phyloP scores from a whole-genome alignment of 768 basidiomycete genomes.

The Boletus huronensis region DNA sequence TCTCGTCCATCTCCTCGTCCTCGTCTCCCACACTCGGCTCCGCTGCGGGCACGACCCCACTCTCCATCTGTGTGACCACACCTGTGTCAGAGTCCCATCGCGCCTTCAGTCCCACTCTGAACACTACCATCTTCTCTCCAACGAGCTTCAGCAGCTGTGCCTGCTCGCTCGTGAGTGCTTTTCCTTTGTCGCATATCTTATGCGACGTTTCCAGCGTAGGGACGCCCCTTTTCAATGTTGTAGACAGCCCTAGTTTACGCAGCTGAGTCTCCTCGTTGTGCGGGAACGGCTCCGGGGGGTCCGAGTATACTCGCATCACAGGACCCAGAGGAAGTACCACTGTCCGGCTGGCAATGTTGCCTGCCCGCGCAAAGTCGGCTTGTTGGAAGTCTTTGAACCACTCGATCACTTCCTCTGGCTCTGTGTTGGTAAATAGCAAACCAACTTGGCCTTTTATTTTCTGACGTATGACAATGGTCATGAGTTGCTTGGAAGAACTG shows the following conservation, averaged over 20 bases:
- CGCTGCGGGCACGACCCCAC: slow-evolving; percentile 36
- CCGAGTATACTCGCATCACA: slow-evolving; percentile 74
- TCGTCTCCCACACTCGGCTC: slow-evolving; percentile 35
- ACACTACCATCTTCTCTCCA: slow-evolving; percentile 84
- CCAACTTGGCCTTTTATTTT: slow-evolving; percentile 95
- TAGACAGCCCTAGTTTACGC: slow-evolving; percentile 84
- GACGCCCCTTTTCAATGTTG: slow-evolving; percentile 81
- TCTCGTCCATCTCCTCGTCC: slow-evolving; percentile 53
- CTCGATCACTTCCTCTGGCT: slow-evolving; percentile 85
- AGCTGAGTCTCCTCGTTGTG: slow-evolving; percentile 98
- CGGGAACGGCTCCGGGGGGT: slow-evolving; percentile 86
- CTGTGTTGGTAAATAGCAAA: slow-evolving; percentile 85
- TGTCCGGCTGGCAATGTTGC: slow-evolving; percentile 72
- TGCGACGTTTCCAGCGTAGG: slow-evolving; percentile 81
- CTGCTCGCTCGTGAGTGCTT: slow-evolving; percentile 78
- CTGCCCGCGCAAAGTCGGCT: slow-evolving; percentile 88
- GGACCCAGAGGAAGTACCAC: slow-evolving; percentile 81
- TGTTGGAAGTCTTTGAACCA: slow-evolving; percentile 93
- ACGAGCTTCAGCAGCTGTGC: slow-evolving; percentile 90
- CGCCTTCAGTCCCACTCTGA: slow-evolving; percentile 66
- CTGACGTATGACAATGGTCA: slow-evolving; percentile 38
- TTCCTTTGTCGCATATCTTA: slow-evolving; percentile 79
- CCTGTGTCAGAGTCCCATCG: slow-evolving; percentile 71
- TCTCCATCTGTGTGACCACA: slow-evolving; percentile 58
- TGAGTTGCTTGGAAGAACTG: slow-evolving; percentile 4